phyloP scores from a whole-genome alignment of 768 basidiomycete species.

The Plicaturopsis crispa region DNA sequence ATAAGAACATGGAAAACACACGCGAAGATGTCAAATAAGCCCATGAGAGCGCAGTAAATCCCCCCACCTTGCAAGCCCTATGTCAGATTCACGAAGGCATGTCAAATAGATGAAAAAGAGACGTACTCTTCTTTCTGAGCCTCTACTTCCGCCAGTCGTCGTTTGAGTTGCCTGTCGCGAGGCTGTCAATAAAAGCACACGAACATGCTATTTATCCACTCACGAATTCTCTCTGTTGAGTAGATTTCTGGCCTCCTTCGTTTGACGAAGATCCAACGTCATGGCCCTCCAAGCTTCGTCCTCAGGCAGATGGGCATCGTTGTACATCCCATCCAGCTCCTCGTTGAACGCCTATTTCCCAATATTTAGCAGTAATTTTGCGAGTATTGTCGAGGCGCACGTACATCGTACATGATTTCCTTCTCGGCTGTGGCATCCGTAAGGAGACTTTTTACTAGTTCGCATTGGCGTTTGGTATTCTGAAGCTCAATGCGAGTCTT shows the following conservation, averaged over 20 bases:
- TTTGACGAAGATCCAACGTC: slow-evolving; percentile 59
- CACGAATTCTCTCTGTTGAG: slow-evolving; percentile 76
- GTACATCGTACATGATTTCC: slow-evolving; percentile 88
- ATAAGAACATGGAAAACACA: too few relatives aligned
- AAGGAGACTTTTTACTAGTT: slow-evolving; percentile 71
- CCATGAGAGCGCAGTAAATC: slow-evolving; percentile 45
- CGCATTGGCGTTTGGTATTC: slow-evolving; percentile 65
- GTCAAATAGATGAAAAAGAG: slow-evolving; percentile 2
- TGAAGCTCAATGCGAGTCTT: slow-evolving; percentile 57
- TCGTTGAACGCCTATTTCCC: slow-evolving; percentile 79
- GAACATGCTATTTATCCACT: slow-evolving; percentile 19
- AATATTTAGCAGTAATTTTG: neutral
- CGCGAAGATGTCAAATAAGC: too few relatives aligned
- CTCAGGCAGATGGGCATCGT: slow-evolving; percentile 73
- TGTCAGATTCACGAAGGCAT: slow-evolving; percentile 8
- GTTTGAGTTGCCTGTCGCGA: slow-evolving; percentile 53
- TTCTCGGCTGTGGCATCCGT: slow-evolving; percentile 79
- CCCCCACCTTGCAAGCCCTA: slow-evolving; percentile 46
- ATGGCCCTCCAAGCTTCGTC: slow-evolving; percentile 81
- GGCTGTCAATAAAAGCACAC: slow-evolving; percentile 4
- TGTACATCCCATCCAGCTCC: slow-evolving; percentile 87
- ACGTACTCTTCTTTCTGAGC: slow-evolving; percentile 77
- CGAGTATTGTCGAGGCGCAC: slow-evolving; percentile 14
- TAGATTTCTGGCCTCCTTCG: slow-evolving; percentile 73
- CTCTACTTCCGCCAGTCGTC: slow-evolving; percentile 62